Percentiles rank a stretch among this genome's conserved stretches.
phyloP scores from a whole-genome alignment of 1,284 basidiomycete species.

The Ceratobasidium sp. region DNA sequence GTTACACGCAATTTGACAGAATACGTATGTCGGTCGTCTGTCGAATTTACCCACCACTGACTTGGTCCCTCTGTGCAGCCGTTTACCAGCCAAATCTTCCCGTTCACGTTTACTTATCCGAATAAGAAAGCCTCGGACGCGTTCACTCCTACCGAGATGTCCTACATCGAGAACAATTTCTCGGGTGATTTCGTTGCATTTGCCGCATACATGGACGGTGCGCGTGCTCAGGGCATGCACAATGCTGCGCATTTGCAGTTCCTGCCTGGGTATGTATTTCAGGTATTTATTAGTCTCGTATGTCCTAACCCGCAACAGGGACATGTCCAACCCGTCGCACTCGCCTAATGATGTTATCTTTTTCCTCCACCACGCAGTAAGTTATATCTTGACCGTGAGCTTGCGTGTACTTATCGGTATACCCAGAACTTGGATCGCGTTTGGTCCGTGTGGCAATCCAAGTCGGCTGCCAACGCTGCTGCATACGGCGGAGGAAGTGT shows the following conservation, averaged over 20 bases:
- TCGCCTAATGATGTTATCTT: constrained; percentile 44
- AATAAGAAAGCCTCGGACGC: constrained; percentile 29
- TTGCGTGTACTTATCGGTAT: not conserved
- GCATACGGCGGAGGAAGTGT: constrained; percentile 39
- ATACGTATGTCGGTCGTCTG: constrained; percentile 1
- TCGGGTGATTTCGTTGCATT: constrained; percentile 38
- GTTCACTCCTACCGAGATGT: constrained; percentile 29
- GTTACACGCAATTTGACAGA: constrained; percentile 27
- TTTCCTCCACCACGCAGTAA: constrained; percentile 32
- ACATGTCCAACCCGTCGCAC: constrained; percentile 38
- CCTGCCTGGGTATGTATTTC: constrained; percentile 8
- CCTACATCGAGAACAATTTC: constrained; percentile 24
- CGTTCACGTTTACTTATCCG: constrained; percentile 21
- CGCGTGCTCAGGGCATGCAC: constrained; percentile 43
- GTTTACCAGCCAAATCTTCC: constrained; percentile 38
- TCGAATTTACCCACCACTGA: not conserved
- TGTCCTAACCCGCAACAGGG: constrained; percentile 17
- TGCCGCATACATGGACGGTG: constrained; percentile 38
- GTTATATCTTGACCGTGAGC: not conserved
- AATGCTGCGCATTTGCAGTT: constrained; percentile 42
- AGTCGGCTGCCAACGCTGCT: constrained; percentile 19
- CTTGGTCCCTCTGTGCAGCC: constrained; percentile 13
- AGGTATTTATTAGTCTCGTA: not conserved
- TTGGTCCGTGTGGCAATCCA: constrained; percentile 41
- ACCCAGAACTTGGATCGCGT: constrained; percentile 41